Evolutionary conservation across 768 basidiomycete genomes (phyloP).

Genomic region (Vishniacozyma victoriae): DNA sequence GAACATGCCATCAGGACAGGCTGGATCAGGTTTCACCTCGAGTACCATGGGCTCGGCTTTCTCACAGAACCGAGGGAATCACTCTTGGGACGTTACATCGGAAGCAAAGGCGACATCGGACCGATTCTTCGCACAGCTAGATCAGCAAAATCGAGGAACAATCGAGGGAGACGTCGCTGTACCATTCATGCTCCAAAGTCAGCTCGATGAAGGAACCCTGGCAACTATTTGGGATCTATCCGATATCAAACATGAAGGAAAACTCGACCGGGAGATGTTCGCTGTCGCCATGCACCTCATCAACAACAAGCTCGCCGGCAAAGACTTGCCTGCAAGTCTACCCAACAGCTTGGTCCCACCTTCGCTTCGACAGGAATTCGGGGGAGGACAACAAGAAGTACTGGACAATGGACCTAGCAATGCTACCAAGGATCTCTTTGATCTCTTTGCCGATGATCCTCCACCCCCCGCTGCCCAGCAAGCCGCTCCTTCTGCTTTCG

Average conservation of each 20-base stretch:
- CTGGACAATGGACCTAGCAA: constrained; percentile 39
- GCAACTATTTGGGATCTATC: constrained; percentile 94
- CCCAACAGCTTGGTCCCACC: constrained; percentile 76
- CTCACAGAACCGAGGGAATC: too few species aligned
- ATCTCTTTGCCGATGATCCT: constrained; percentile 34
- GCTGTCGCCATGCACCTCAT: constrained; percentile 94
- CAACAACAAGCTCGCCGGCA: constrained; percentile 72
- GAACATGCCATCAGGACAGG: constrained; percentile 3
- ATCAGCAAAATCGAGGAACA: constrained; percentile 65
- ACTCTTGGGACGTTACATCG: constrained; percentile 74
- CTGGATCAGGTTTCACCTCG: too few species aligned
- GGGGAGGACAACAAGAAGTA: constrained; percentile 37
- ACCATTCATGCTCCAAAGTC: constrained; percentile 88
- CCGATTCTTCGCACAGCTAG: constrained; percentile 73
- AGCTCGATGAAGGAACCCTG: constrained; percentile 71
- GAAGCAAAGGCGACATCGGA: constrained; percentile 74
- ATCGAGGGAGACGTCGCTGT: constrained; percentile 93
- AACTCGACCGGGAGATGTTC: constrained; percentile 81
- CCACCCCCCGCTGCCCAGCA: constrained; percentile 7
- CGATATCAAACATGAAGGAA: constrained; percentile 81
- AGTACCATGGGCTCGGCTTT: too few species aligned
- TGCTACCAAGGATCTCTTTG: constrained; percentile 47
- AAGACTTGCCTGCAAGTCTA: constrained; percentile 59
- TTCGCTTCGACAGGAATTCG: constrained; percentile 55
- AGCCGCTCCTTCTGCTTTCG: constrained; percentile 3